Base-by-base conservation (phyloP, 345 rosid species). In the Psidium friedrichsthalianum region DNA sequence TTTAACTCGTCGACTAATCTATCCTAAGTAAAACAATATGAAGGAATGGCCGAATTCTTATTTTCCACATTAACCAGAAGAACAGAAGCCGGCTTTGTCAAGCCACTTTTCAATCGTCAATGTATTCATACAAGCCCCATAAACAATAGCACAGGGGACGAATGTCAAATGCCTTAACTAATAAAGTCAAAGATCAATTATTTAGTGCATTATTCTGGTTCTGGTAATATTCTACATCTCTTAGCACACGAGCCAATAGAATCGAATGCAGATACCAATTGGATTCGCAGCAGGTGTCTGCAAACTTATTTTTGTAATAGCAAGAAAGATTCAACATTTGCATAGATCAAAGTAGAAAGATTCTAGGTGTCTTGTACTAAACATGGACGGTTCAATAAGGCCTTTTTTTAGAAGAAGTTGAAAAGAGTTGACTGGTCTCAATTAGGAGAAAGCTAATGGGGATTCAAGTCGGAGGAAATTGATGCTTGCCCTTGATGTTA, bases 211-310 rank as follows among this genome's bases (percentile, higher is more conserved):
- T 36, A 56, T 57, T 83, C 49, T 69, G 42, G 2, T 14, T 69
- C 44, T 8, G 14, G 32, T 52, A 4, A n/a, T 52, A n/a, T 15
- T 53, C 82, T 53, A 18, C 40, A 21, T 47, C 27, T 22, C 51
- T 51, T 82, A 49, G 4, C 54, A 81, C 88, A 88, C 24, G 82
- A 83, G 82, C 89, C 82, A 90, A 51, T 84, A 82, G 89, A 90
- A 86, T 87, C 88, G 87, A 76, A 12, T 84, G 52, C 24, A 85
- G 90, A 89, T 86, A 51, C 90, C 27, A 58, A 36, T n/a, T 56
- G 84, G 87, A 84, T 86, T 88, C 90, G 40, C 18, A 6, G 51
- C 52, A 76, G 78, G 83, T 74, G 82, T 82, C 40, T 4, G 32
- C 36, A 29, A 14, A 51, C 57, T 52, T 44, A 51, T 87, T 82